Conservation (phyloP, 345 rosid species). For the Trapa incisa region DNA sequence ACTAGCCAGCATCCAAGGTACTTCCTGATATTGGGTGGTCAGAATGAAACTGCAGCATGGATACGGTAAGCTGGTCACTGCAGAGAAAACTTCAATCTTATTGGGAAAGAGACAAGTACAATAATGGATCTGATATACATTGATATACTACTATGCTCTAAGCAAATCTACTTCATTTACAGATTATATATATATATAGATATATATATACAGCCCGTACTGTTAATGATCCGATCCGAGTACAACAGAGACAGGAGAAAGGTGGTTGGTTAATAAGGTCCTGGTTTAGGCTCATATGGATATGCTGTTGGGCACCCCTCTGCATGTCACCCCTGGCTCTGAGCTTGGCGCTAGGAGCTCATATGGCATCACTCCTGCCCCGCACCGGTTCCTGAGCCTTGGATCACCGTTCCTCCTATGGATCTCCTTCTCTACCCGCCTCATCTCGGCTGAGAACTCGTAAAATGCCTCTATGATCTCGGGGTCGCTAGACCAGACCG, state of each 20-base stretch:
- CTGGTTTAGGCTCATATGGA: slow-evolving; percentile 36
- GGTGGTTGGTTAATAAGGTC: too few relatives aligned
- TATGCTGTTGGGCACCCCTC: slow-evolving; percentile 94
- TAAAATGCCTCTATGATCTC: slow-evolving; percentile 68
- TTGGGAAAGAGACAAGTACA: not conserved
- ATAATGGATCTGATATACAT: not conserved
- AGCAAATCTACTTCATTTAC: not conserved
- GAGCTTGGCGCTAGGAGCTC: slow-evolving; percentile 87
- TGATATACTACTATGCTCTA: not conserved
- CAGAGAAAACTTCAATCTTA: too few relatives aligned
- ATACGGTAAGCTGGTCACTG: too few relatives aligned
- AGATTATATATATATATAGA: not conserved
- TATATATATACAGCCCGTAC: too few relatives aligned
- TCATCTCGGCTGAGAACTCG: slow-evolving; percentile 58
- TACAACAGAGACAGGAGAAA: not conserved
- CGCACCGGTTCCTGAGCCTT: slow-evolving; percentile 55
- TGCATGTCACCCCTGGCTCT: slow-evolving; percentile 89
- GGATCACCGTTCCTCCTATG: slow-evolving; percentile 63
- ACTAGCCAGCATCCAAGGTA: too few relatives aligned
- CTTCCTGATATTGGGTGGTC: too few relatives aligned
- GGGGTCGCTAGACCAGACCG: slow-evolving; percentile 68
- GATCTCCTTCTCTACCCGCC: slow-evolving; percentile 67
- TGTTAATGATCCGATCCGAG: too few relatives aligned
- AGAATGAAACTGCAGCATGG: too few relatives aligned
- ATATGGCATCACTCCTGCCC: slow-evolving; percentile 90